Percentiles rank a stretch among this genome's conserved stretches.
Evolutionary conservation across 2,329 filamentous ascomycete genomes (phyloP).

Genomic region (Rhynchosporium secalis): DNA sequence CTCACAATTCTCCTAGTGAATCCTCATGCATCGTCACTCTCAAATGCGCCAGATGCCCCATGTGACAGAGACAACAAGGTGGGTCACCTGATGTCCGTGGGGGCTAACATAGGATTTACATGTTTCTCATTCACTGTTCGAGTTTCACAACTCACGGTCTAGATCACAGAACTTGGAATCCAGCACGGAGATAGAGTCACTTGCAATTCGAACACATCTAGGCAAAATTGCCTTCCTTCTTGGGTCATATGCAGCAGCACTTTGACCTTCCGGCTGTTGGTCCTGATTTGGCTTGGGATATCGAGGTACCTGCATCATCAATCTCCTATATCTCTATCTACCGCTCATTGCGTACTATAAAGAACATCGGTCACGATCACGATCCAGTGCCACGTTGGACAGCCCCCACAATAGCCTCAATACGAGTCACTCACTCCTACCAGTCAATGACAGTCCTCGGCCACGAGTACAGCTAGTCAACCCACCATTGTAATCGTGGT

Average conservation of each 20-base stretch:
- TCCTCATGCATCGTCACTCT: not conserved
- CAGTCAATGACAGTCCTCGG: not conserved
- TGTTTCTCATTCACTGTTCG: not conserved
- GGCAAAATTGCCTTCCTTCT: slow-evolving; percentile 1
- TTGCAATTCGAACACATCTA: not conserved
- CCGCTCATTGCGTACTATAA: not conserved
- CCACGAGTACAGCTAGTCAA: not conserved
- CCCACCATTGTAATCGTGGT: not conserved
- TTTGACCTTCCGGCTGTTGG: slow-evolving; percentile 8
- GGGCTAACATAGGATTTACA: slow-evolving; percentile 7
- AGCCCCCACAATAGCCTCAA: slow-evolving; percentile 21
- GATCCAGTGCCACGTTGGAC: slow-evolving; percentile 16
- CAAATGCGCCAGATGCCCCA: not conserved
- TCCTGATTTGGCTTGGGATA: slow-evolving; percentile 13
- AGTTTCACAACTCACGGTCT: slow-evolving; percentile 3
- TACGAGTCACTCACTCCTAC: slow-evolving; percentile 4
- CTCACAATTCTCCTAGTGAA: slow-evolving; percentile 26
- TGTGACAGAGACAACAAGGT: slow-evolving; percentile 10
- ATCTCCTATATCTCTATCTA: not conserved
- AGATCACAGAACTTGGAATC: not conserved
- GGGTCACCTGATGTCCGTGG: slow-evolving; percentile 18
- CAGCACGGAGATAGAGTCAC: not conserved
- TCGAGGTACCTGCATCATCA: not conserved
- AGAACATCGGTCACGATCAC: slow-evolving; percentile 20
- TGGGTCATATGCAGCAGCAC: slow-evolving; percentile 14